Evolutionary conservation across 306 rosid genomes (phyloP), one percentile per base, ranked within the genome.

Genomic region (Glycyrrhiza uralensis): DNA sequence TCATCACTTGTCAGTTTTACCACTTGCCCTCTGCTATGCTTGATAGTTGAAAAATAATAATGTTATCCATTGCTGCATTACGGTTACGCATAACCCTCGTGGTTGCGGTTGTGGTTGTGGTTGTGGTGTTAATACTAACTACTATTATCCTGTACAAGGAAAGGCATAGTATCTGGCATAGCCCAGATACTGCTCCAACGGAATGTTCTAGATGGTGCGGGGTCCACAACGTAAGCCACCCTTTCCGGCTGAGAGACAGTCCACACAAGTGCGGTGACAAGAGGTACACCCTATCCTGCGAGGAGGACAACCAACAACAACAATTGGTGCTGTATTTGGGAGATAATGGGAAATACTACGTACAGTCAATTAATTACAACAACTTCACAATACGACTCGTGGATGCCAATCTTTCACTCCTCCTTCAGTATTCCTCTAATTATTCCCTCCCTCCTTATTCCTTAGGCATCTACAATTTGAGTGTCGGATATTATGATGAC

Each of bases 201-300:
- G n/a, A n/a, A n/a, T n/a, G 80, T 26, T 12, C 35, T 13, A 0
- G 17, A 32, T 17, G 30, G 20, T 72, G 72, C 0, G 78, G 84
- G 10, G 42, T 42, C 28, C 74, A 15, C 1, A 66, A 79, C 44
- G 26, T 83, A 15, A 72, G 49, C 23, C 19, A 1, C 30, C 82
- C 87, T 6, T 83, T 79, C 8, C 30, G 68, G 59, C 66, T 83
- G 0, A 13, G 1, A 4, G 47, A 13, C 0, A 32, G 42, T 15
- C 57, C 83, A 41, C 0, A 2, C 9, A 0, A 6, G 19, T 78
- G 83, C 28, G 72, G 80, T 26, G 26, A 35, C 1, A 0, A 0
- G 1, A 3, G 7, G 4, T 68, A 45, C 66, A 4, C 2, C 2
- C 66, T 54, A 0, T 19, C 69, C 13, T 79, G 82, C 3, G 74